Conservation (phyloP, 2,329 filamentous ascomycete genomes). For the Colletotrichum sp. region DNA sequence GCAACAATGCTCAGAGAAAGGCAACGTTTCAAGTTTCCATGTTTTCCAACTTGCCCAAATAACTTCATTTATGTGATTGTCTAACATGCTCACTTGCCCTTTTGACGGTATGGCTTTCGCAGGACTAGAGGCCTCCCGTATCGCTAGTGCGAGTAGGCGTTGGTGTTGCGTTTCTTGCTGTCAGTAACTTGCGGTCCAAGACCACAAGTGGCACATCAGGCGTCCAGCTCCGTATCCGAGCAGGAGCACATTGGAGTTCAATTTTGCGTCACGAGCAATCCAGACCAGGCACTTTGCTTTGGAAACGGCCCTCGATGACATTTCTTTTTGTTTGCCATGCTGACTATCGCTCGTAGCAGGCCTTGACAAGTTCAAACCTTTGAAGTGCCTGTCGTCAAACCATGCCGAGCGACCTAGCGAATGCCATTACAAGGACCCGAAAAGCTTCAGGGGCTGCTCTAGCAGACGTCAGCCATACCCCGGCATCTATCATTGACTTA, state of each 20-base stretch:
- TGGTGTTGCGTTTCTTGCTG: not conserved
- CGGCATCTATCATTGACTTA: not conserved
- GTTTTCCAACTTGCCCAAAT: not conserved
- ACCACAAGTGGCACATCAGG: not conserved
- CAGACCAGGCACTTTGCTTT: not conserved
- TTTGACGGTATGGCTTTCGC: not conserved
- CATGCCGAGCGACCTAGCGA: not conserved
- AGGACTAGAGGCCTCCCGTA: not conserved
- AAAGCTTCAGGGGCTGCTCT: not conserved
- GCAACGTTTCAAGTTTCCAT: not conserved
- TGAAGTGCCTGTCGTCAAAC: not conserved
- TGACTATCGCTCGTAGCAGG: not conserved
- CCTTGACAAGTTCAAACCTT: not conserved
- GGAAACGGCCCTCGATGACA: not conserved
- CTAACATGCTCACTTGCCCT: not conserved
- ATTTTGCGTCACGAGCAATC: not conserved
- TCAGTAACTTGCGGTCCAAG: not conserved
- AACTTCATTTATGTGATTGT: not conserved
- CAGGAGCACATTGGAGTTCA: not conserved
- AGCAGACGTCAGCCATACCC: not conserved
- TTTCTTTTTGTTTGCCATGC: not conserved
- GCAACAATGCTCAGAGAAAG: not conserved
- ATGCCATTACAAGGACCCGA: not conserved
- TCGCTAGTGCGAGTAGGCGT: not conserved
- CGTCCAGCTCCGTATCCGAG: not conserved